A percentile compares a stretch with the other conserved stretches of the same genome.
Conservation (phyloP, 2,329 filamentous ascomycete genomes). For the Aspergillus viridinutans region DNA sequence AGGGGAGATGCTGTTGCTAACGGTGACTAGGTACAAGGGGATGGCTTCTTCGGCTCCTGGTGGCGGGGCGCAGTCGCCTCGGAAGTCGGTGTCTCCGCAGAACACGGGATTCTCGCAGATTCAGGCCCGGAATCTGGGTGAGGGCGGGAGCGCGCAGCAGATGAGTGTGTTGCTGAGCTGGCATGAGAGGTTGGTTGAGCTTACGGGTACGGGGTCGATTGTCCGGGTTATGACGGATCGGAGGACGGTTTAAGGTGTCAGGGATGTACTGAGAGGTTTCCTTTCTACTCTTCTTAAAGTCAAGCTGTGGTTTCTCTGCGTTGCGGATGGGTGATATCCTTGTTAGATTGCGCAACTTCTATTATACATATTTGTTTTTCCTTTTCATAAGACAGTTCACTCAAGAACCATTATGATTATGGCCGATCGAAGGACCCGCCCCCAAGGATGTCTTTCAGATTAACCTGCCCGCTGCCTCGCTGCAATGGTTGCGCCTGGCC, state of each 20-base stretch:
- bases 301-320: neutral
- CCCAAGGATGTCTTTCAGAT: conserved; percentile 75
- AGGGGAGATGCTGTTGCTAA: neutral
- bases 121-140: conserved; percentile 52
- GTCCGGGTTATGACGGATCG: conserved; percentile 95
- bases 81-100: conserved; percentile 63
- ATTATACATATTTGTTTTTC: conserved; percentile 5
- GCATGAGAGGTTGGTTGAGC: conserved; percentile 97
- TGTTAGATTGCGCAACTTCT: conserved; percentile 15
- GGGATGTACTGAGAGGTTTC: neutral
- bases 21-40: conserved; percentile 70
- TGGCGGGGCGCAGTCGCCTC: conserved; percentile 45
- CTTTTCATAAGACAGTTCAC: neutral
- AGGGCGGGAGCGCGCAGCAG: conserved; percentile 70
- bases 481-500: conserved; percentile 74
- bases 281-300: conserved; percentile 1
- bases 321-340: conserved; percentile 5
- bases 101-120: conserved; percentile 86
- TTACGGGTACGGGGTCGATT: conserved; percentile 88
- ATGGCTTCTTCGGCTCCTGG: conserved; percentile 56
- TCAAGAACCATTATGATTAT: conserved; percentile 4
- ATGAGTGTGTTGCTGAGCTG: conserved; percentile 98
- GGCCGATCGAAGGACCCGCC: conserved; percentile 36
- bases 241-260: conserved; percentile 64
- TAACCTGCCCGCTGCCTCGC: conserved; percentile 80